Evolutionary conservation across 2,329 filamentous ascomycete genomes (phyloP).

Genomic region (Paramyrothecium roridum): DNA sequence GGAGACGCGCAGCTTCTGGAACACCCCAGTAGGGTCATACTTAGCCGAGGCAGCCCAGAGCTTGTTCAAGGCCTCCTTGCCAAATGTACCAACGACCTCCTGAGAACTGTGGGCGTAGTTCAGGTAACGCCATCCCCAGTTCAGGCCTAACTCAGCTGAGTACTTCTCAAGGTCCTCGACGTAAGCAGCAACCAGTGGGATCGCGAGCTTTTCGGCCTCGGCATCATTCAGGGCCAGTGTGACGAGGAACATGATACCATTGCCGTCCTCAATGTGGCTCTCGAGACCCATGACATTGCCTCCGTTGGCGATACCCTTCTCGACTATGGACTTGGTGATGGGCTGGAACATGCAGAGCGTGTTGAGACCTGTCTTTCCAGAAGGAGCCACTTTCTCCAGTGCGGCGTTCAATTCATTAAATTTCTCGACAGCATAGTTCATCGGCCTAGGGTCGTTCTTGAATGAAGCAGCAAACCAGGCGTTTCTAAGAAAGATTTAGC

Average conservation of each 20-base stretch:
- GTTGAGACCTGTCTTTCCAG: conserved; percentile 18
- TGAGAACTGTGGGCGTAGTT: conserved; percentile 41
- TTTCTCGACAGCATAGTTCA: conserved; percentile 26
- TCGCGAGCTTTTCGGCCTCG: conserved; percentile 27
- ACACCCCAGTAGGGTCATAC: conserved; percentile 34
- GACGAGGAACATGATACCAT: conserved; percentile 28
- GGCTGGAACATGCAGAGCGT: conserved; percentile 29
- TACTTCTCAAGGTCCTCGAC: conserved; percentile 24
- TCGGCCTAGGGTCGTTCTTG: conserved; percentile 30
- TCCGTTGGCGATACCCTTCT: conserved; percentile 24
- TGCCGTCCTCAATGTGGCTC: conserved; percentile 17
- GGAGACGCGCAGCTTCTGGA: conserved; percentile 28
- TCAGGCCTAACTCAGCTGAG: conserved; percentile 16
- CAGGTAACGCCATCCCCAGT: conserved; percentile 32
- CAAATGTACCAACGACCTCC: conserved; percentile 32
- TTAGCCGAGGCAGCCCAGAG: conserved; percentile 26
- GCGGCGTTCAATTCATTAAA: conserved; percentile 23
- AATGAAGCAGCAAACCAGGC: conserved; percentile 32
- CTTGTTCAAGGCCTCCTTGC: conserved; percentile 29
- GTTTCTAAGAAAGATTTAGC: conserved; percentile 14
- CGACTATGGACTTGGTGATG: conserved; percentile 23
- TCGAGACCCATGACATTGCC: conserved; percentile 31
- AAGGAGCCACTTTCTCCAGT: conserved; percentile 20
- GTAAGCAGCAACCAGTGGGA: conserved; percentile 30
- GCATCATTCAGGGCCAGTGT: conserved; percentile 26